phyloP scores from a whole-genome alignment of 73 alveolate species.

The Urostyla sp. region DNA sequence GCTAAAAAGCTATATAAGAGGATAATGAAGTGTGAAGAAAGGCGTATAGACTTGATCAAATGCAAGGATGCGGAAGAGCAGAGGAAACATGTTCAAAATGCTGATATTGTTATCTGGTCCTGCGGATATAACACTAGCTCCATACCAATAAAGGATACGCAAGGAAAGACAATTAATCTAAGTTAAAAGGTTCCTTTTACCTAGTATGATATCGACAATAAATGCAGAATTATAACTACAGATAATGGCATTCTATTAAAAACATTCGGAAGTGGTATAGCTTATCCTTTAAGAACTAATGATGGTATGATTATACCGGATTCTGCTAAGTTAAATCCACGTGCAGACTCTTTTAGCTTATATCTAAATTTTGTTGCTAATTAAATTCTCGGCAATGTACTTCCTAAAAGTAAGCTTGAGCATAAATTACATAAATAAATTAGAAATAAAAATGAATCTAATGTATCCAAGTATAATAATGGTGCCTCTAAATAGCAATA shows the following conservation, averaged over 20 bases:
- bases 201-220: constrained; percentile 56
- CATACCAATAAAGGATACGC: constrained; percentile 34
- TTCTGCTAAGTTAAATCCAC: constrained; percentile 4
- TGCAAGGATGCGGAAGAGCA: constrained; percentile 16
- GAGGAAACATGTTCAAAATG: constrained; percentile 3
- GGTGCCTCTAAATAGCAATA: neutral
- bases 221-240: constrained; percentile 18
- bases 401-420: constrained; percentile 49
- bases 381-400: constrained; percentile 29
- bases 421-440: constrained; percentile 11
- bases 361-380: constrained; percentile 50
- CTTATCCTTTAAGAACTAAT: constrained; percentile 55
- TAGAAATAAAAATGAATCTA: neutral
- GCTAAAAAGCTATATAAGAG: constrained; percentile 49
- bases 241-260: constrained; percentile 39
- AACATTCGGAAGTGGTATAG: constrained; percentile 60
- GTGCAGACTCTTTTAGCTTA: constrained; percentile 50
- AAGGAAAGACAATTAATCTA: constrained; percentile 56
- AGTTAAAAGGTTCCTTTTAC: constrained; percentile 47
- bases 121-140: constrained; percentile 50
- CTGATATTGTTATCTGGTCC: constrained; percentile 62
- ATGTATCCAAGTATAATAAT: constrained; percentile 1
- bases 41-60: constrained; percentile 34
- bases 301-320: constrained; percentile 58
- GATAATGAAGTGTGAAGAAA: constrained; percentile 51